These are phyloP conservation scores for Teunomyces atbi DNA, from an alignment of 805 yeast species.

Conservation along the genomic window DNA sequence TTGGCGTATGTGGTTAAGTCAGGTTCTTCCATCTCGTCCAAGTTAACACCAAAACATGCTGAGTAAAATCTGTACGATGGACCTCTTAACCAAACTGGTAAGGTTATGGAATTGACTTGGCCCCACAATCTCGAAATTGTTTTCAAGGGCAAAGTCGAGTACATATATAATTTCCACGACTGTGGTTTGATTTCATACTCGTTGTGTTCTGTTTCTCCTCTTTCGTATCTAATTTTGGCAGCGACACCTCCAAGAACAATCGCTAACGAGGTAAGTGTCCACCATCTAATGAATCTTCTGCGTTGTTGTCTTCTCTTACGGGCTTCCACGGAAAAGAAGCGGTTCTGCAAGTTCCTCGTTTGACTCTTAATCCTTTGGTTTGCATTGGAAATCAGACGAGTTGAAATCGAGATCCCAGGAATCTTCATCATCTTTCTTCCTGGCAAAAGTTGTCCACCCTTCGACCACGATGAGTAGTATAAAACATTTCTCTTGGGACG, in stretches of 20 bases:
- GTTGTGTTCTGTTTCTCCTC: constrained; percentile 28
- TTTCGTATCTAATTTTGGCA: constrained; percentile 41
- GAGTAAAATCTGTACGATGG: constrained; percentile 82
- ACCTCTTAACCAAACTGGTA: constrained; percentile 85
- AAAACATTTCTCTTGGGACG: constrained; percentile 54
- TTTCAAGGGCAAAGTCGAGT: constrained; percentile 86
- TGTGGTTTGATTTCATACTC: constrained; percentile 56
- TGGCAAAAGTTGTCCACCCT: constrained; percentile 22
- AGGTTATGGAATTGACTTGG: constrained; percentile 70
- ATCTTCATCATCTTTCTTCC: constrained; percentile 13
- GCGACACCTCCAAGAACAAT: constrained; percentile 56
- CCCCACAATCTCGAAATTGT: constrained; percentile 96
- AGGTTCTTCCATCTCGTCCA: constrained; percentile 85
- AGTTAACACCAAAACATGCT: constrained; percentile 77
- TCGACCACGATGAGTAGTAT: constrained; percentile 48
- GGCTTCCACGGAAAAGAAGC: constrained; percentile 45
- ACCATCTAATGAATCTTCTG: constrained; percentile 46
- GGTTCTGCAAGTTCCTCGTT: constrained; percentile 35
- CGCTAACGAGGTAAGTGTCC: constrained; percentile 54
- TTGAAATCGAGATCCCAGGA: constrained; percentile 23
- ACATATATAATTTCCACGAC: constrained; percentile 88
- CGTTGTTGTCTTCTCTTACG: constrained; percentile 38
- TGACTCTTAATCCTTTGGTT: constrained; percentile 34
- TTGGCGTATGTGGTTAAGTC: constrained; percentile 74
- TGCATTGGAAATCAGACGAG: constrained; percentile 35